Base-by-base conservation (phyloP, 345 rosid genomes). In the Brassica carinata region DNA sequence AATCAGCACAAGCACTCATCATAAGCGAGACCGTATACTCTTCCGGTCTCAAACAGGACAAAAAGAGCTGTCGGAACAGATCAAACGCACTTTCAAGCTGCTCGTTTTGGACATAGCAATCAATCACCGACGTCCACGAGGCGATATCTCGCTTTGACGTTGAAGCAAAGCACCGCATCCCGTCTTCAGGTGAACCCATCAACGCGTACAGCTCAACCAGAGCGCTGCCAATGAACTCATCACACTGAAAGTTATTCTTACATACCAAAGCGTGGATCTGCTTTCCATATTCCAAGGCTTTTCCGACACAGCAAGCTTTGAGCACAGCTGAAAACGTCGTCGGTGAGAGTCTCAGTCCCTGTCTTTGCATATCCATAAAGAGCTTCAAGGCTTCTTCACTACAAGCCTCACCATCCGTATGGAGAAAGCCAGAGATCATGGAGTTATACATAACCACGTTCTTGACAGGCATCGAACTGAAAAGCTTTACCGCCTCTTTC, bases 381-480 rank as follows among this genome's bases (percentile, higher is more conserved):
- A 86, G 83, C 51, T 45, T 23, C 14, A 85, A 81, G 38, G 86
- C 86, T 79, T 83, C 85, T 80, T 83, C 83, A 66, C 66, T 62
- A 19, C 81, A 81, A 81, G 77, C 34, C 77, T 85, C 79, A 1
- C 69, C 76, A 73, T 85, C 79, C 64, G 43, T 64, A 18, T 84
- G 84, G 51, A 77, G 71, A 71, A 82, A 86, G 40, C 88, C 88
- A 23, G 87, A 84, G 11, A 88, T 86, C 89, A 88, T 80, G 1
- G 91, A 89, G 48, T 88, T 88, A 74, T 86, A 86, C 65, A 79
- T 84, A 64, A 88, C 85, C 72, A 86, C 86, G 77, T 85, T 88
- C 79, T 79, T 81, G 43, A 51, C 58, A 59, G 88, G 86, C 79
- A 87, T 79, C 43, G 74, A 36, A 30, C 68, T 51, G 64, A 87